phyloP scores from a whole-genome alignment of 1,284 basidiomycete species.

The Porodaedalea pini region DNA sequence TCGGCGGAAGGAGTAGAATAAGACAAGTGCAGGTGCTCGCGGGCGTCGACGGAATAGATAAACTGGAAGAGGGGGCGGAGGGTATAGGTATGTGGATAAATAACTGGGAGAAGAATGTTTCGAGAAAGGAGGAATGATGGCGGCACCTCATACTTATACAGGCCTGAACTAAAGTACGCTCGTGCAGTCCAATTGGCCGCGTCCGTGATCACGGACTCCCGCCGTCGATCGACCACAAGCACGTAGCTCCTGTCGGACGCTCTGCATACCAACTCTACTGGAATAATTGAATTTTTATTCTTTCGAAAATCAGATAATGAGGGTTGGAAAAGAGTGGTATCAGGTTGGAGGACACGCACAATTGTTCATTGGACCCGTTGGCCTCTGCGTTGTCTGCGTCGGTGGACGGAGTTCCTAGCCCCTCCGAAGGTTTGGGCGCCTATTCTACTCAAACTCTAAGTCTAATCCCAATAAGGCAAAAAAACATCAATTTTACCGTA shows the following conservation, averaged over 20 bases:
- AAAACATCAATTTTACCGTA: too few species aligned
- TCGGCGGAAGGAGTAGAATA: neutral
- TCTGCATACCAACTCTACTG: neutral
- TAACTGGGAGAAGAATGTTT: neutral
- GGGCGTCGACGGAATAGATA: neutral
- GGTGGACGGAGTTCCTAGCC: slow-evolving; percentile 1
- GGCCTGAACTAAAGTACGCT: neutral
- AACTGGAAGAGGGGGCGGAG: neutral
- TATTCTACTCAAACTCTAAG: neutral
- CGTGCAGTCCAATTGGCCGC: neutral
- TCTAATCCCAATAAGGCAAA: neutral
- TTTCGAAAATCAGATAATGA: neutral
- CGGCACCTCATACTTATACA: neutral
- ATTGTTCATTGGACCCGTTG: neutral
- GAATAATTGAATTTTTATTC: neutral
- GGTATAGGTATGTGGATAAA: neutral
- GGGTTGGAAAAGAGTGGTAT: neutral
- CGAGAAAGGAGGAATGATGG: neutral
- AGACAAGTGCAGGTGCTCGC: neutral
- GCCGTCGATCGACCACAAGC: neutral
- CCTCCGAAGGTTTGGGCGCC: neutral
- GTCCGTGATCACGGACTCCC: neutral
- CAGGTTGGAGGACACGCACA: neutral
- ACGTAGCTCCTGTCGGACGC: neutral
- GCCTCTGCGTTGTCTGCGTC: neutral